phyloP scores from a whole-genome alignment of 257 asterid species.

The Agastache rugosa region DNA sequence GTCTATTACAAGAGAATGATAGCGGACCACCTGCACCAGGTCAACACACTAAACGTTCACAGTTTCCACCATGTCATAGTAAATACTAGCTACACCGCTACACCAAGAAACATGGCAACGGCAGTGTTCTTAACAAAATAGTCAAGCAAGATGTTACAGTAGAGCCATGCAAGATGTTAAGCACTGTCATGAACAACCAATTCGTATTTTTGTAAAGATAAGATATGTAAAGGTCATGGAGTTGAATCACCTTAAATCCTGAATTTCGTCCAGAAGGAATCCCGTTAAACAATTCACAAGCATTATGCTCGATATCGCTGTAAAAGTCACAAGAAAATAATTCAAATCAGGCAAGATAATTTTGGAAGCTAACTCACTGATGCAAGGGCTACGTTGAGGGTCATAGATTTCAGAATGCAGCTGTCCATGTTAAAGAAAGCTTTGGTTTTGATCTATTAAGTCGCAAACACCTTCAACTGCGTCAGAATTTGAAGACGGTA shows the following conservation, averaged over 20 bases:
- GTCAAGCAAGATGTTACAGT: neutral
- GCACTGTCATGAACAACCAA: neutral
- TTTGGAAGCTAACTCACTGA: constrained; percentile 7
- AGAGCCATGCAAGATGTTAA: constrained; percentile 11
- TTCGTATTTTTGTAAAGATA: neutral
- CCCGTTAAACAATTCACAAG: constrained; percentile 70
- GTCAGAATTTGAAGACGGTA: neutral
- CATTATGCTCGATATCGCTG: constrained; percentile 88
- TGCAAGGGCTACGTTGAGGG: neutral
- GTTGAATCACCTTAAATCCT: constrained; percentile 79
- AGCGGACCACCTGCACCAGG: constrained; percentile 82
- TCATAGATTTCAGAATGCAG: neutral
- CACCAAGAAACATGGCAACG: neutral
- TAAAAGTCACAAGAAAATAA: constrained; percentile 32
- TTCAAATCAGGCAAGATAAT: constrained; percentile 8
- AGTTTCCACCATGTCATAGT: constrained; percentile 14
- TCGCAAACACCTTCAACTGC: neutral
- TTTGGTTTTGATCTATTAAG: neutral
- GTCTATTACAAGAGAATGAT: constrained; percentile 93
- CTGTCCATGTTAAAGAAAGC: too few species aligned
- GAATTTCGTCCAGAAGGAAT: constrained; percentile 85
- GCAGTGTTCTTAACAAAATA: neutral
- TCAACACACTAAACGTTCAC: constrained; percentile 21
- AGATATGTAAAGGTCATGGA: neutral
- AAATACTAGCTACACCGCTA: constrained; percentile 25